Evolutionary conservation across 176 grass and related monocot species (phyloP).

Genomic region (Pharus latifolius): DNA sequence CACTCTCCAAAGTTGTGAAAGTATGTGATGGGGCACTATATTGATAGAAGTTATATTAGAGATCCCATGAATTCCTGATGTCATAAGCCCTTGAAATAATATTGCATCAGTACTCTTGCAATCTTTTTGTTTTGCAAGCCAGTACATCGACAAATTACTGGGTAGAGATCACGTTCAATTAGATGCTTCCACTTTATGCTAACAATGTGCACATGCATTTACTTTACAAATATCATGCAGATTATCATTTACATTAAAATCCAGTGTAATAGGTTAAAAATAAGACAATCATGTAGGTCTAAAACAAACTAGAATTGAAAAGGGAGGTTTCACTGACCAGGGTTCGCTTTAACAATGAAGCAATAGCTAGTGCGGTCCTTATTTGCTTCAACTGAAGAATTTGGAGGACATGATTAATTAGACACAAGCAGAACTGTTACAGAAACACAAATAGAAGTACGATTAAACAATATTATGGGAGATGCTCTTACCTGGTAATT

Average conservation of each 20-base stretch:
- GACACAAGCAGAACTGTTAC: not conserved
- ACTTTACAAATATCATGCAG: not conserved
- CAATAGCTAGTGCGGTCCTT: slow-evolving; percentile 76
- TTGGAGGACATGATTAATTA: slow-evolving; percentile 25
- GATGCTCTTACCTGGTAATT: slow-evolving; percentile 72
- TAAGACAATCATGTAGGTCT: not conserved
- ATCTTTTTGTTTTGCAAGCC: not conserved
- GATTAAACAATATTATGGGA: not conserved
- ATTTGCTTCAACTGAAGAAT: slow-evolving; percentile 84
- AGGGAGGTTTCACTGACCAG: slow-evolving; percentile 58
- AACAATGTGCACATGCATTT: not conserved
- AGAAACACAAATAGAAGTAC: not conserved
- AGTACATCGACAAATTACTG: not conserved
- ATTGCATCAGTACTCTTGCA: not conserved
- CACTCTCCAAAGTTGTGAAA: not conserved
- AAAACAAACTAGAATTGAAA: slow-evolving; percentile 3
- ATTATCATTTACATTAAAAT: not conserved
- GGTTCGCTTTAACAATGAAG: slow-evolving; percentile 65
- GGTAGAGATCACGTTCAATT: not conserved
- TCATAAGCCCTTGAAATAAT: not conserved
- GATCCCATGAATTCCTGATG: no score
- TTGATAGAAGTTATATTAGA: not conserved
- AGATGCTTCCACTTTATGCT: not conserved
- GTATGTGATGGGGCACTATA: not conserved
- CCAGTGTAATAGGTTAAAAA: slow-evolving; percentile 3